Conservation (phyloP, 495 filamentous ascomycete genomes). For the Mycothermus thermophilus region DNA sequence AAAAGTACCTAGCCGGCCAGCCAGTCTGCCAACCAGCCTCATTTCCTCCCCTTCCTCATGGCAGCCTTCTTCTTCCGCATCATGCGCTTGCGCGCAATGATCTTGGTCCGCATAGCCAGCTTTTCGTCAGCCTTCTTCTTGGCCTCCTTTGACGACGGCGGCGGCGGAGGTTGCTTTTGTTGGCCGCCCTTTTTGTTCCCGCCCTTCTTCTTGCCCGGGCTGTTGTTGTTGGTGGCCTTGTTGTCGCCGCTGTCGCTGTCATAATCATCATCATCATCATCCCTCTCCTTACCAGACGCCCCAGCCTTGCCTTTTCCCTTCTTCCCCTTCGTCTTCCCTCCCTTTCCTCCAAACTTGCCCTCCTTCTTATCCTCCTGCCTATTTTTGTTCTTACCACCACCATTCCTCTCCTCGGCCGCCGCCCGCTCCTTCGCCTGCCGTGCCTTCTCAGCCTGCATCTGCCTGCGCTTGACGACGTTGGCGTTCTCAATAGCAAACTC, state of each 20-base stretch:
- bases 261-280: neutral
- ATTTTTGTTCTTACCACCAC: slow-evolving; percentile 12
- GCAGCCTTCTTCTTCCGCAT: slow-evolving; percentile 37
- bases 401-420: slow-evolving; percentile 5
- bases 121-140: slow-evolving; percentile 20
- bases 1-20: no score
- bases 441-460: slow-evolving; percentile 54
- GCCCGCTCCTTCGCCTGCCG: slow-evolving; percentile 28
- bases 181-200: slow-evolving; percentile 4
- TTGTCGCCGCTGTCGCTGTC: no score
- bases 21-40: no score
- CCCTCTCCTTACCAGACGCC: neutral
- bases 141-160: slow-evolving; percentile 7
- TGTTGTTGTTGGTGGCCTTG: slow-evolving; percentile 10
- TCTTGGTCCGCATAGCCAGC: slow-evolving; percentile 31
- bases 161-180: slow-evolving; percentile 3
- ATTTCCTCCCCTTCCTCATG: slow-evolving; percentile 15
- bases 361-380: slow-evolving; percentile 7
- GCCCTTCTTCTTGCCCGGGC: slow-evolving; percentile 7
- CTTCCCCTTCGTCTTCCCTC: neutral
- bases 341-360: slow-evolving; percentile 3
- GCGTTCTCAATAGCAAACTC: slow-evolving; percentile 99
- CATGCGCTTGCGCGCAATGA: slow-evolving; percentile 35
- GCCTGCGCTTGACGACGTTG: slow-evolving; percentile 70
- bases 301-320: neutral